Evolutionary conservation across 202 grass and related monocot genomes (phyloP), one percentile per base, ranked within the genome.

Genomic region (Setaria viridis): DNA sequence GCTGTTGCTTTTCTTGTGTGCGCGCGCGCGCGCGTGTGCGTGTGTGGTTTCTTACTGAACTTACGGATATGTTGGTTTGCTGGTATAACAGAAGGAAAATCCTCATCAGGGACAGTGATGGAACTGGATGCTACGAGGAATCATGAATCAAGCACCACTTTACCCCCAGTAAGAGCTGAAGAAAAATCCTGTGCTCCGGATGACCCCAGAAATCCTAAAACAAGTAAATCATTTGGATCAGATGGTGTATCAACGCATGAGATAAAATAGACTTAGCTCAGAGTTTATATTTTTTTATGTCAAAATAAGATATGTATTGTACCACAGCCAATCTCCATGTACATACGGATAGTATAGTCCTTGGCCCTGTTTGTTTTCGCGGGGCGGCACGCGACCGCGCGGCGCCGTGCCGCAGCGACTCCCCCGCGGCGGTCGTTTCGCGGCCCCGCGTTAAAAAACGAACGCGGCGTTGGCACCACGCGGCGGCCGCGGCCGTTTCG

Each of bases 51-150:
- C 33, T n/a, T 55, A 37, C 46, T 78, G 6, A 47, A 47, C 54
- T 68, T 76, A 43, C 10, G 15, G 41, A 60, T 77, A 15, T 59
- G 43, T 63, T 82, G 37, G 13, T 49, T 87, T 70, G 7, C 50
- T 42, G 68, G 45, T 63, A 63, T 80, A 43, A 6, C 85, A 90
- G 89, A 90, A 84, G 68, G 29, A 47, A 84, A 79, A 82, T 37
- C 35, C 10, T 68, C 51, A 34, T 75, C 62, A 2, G 80, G 72
- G 50, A 37, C 74, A 33, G 49, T 33, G 29, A 80, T 80, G 89
- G 80, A 80, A 41, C 34, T 62, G 62, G 75, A 87, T 35, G 35
- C 59, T 34, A 51, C 2, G 67, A 79, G 69, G 37, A 64, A 87
- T 69, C 16, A 87, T 51, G 68, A 56, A 80, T 56, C 70, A 80